Conservation (phyloP, 306 rosid genomes). For the Quercus berberidifolia region DNA sequence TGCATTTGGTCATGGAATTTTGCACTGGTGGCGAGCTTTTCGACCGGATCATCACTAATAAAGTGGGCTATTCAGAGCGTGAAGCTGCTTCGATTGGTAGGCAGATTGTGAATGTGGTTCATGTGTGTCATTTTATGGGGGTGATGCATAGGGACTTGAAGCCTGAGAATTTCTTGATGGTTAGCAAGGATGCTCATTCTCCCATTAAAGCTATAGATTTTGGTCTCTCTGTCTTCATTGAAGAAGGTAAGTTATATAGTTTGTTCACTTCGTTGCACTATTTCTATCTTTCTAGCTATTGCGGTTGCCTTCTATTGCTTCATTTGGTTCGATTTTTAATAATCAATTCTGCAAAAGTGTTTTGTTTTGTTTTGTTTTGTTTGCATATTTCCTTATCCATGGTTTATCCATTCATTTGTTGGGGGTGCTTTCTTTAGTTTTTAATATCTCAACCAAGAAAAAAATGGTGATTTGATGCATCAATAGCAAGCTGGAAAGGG, state of each 20-base stretch:
- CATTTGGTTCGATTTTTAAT: too few relatives aligned
- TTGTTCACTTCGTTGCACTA: too few relatives aligned
- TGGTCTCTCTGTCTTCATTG: constrained; percentile 86
- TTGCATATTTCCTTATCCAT: neutral
- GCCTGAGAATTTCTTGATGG: constrained; percentile 89
- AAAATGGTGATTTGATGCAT: neutral
- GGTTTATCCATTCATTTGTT: neutral
- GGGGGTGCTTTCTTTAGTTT: too few relatives aligned
- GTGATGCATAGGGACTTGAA: constrained; percentile 91
- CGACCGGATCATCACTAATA: constrained; percentile 58
- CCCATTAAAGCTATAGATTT: constrained; percentile 79
- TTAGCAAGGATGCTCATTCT: constrained; percentile 38
- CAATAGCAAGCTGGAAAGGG: neutral
- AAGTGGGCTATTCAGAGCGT: constrained; percentile 59
- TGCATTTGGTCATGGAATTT: constrained; percentile 76
- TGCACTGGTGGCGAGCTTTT: constrained; percentile 88
- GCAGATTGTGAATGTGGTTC: constrained; percentile 85
- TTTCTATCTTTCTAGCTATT: too few relatives aligned
- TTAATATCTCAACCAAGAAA: neutral
- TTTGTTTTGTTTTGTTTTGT: neutral
- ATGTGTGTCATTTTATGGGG: constrained; percentile 96
- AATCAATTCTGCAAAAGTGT: neutral
- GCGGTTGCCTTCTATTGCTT: too few relatives aligned
- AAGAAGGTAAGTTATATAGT: constrained; percentile 56
- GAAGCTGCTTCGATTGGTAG: constrained; percentile 55